These are phyloP conservation scores for Moesziomyces antarcticus DNA, from an alignment of 1,284 basidiomycete species.

Conservation along the genomic window DNA sequence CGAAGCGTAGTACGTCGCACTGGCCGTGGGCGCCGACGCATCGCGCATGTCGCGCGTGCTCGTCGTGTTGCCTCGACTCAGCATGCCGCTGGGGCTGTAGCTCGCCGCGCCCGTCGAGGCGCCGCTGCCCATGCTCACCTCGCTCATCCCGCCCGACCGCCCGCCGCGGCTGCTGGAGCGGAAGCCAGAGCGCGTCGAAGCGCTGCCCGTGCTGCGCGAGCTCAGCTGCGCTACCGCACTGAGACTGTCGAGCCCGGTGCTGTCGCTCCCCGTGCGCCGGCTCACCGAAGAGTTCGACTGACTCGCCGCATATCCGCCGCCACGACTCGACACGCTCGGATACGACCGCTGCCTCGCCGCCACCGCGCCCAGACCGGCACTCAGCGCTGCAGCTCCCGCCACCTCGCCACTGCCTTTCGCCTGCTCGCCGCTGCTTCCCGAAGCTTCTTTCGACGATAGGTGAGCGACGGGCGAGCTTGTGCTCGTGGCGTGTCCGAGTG, in stretches of 20 bases:
- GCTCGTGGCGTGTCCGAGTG: constrained; percentile 30
- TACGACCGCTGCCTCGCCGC: constrained; percentile 16
- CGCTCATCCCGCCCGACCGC: constrained; percentile 29
- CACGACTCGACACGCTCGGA: constrained; percentile 29
- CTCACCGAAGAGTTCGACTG: constrained; percentile 35
- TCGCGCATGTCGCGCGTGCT: constrained; percentile 37
- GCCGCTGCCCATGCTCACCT: constrained; percentile 24
- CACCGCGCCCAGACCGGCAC: constrained; percentile 1
- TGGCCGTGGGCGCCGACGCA: constrained; percentile 3
- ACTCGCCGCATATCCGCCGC: constrained; percentile 43
- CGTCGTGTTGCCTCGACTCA: constrained; percentile 40
- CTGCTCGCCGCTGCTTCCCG: constrained; percentile 36
- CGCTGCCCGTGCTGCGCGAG: constrained; percentile 34
- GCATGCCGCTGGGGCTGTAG: constrained; percentile 43
- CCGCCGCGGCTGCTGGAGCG: constrained; percentile 26
- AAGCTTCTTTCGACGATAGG: constrained; percentile 28
- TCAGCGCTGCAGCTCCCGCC: background rate
- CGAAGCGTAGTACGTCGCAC: constrained; percentile 13
- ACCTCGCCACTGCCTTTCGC: background rate
- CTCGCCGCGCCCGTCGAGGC: constrained; percentile 54
- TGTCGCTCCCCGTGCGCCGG: constrained; percentile 26
- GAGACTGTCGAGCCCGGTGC: constrained; percentile 39
- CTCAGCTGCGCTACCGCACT: constrained; percentile 35
- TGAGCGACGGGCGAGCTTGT: constrained; percentile 24
- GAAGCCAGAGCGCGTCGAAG: constrained; percentile 26